These are phyloP conservation scores for Eucalyptus victrix DNA, from an alignment of 345 rosid genomes.

Conservation along the genomic window DNA sequence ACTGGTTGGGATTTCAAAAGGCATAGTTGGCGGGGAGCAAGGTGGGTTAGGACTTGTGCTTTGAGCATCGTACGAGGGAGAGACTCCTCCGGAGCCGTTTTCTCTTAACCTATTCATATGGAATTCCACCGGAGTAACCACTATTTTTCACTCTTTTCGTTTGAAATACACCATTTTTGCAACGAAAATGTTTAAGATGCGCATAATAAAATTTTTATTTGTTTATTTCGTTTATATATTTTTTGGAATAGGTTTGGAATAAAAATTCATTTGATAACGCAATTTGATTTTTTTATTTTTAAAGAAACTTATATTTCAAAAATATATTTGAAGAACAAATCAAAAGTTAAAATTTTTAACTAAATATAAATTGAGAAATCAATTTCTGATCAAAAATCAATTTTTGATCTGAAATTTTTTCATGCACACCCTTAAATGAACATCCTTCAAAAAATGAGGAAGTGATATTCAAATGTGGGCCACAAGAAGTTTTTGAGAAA, in stretches of 20 bases:
- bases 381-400: no score
- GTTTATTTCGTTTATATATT: no score
- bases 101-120: not conserved
- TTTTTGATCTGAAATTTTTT: rapidly evolving
- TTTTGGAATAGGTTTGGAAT: rapidly evolving
- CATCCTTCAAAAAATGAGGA: no score
- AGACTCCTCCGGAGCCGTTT: not conserved
- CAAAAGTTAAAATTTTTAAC: no score
- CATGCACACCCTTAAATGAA: rapidly evolving
- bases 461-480: no score
- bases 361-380: no score
- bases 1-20: not conserved
- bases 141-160: not conserved
- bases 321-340: no score
- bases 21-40: not conserved
- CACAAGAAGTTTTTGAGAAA: no score
- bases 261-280: rapidly evolving
- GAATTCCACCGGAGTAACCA: not conserved
- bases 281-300: no score
- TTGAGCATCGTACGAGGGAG: not conserved
- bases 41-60: not conserved
- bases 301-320: rapidly evolving
- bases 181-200: no score
- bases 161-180: not conserved
- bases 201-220: no score